Conservation (phyloP, 2,329 filamentous ascomycete species). For the Pyrenophora seminiperda region DNA sequence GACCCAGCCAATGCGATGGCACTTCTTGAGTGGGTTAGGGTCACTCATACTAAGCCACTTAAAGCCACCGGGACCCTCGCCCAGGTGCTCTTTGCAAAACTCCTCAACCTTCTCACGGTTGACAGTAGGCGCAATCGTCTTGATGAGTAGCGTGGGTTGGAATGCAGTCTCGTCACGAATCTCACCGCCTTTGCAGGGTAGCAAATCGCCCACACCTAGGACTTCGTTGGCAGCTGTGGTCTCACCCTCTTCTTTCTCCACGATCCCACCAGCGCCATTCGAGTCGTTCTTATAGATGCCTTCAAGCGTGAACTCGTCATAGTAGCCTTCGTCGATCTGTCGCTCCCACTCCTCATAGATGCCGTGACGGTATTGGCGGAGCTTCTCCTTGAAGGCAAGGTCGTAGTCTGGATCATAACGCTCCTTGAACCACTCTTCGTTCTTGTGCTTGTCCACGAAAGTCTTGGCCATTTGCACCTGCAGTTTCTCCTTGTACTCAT, state of each 20-base stretch:
- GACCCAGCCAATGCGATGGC: slow-evolving; percentile 97
- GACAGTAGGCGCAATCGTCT: slow-evolving; percentile 95
- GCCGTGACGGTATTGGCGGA: slow-evolving; percentile 79
- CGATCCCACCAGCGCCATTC: slow-evolving; percentile 80
- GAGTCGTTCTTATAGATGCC: slow-evolving; percentile 92
- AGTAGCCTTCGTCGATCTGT: slow-evolving; percentile 81
- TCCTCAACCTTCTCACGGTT: slow-evolving; percentile 90
- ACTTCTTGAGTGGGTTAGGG: slow-evolving; percentile 95
- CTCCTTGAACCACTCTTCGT: slow-evolving; percentile 97
- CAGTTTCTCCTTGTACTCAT: slow-evolving; percentile 68
- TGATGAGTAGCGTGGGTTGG: slow-evolving; percentile 93
- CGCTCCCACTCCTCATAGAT: slow-evolving; percentile 87
- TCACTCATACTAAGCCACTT: slow-evolving; percentile 96
- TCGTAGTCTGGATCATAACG: slow-evolving; percentile 85
- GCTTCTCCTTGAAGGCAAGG: slow-evolving; percentile 72
- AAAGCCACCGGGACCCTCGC: slow-evolving; percentile 88
- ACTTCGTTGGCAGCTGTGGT: slow-evolving; percentile 90
- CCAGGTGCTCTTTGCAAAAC: slow-evolving; percentile 92
- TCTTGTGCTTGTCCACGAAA: slow-evolving; percentile 91
- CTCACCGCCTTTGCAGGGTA: slow-evolving; percentile 82
- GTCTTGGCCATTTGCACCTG: slow-evolving; percentile 78
- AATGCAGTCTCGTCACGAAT: slow-evolving; percentile 85
- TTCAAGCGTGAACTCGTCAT: slow-evolving; percentile 94
- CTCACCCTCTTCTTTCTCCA: slow-evolving; percentile 96
- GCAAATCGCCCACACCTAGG: slow-evolving; percentile 85